Base-by-base conservation (phyloP, 345 rosid genomes). In the Raphanus raphanistrum region DNA sequence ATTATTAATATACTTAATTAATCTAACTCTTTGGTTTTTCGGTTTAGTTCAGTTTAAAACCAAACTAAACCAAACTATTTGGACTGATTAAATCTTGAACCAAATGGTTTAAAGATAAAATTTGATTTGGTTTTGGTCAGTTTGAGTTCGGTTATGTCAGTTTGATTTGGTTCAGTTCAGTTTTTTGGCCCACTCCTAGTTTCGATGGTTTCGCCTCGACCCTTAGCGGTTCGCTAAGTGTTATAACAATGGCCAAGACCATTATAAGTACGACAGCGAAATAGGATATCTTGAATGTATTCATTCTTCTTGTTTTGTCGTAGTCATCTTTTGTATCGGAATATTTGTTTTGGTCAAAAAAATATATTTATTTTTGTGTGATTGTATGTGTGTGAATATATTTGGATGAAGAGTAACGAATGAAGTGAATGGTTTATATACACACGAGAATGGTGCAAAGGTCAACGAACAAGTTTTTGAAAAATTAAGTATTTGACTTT, bases 211-310 rank as follows among this genome's bases (percentile, higher is more conserved):
- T 65, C 43, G 63, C 83, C 28, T 80, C 80, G 35, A 80, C 76
- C 8, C 28, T 74, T 31, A 12, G 36, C 6, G 79, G 63, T 55
- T 80, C 76, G 68, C 63, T 74, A 15, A 75, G 54, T 63, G 83
- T 58, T 70, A 63, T 48, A 45, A 68, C 76, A 80, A 80, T 33
- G 72, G 73, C 72, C 58, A 75, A 26, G 48, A 71, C 68, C 76
- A 70, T 33, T 70, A 80, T 26, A 33, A 80, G 10, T 4, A 80
- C 73, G 57, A 70, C 17, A 5, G 65, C 6, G 59, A 75, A 80
- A 70, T 75, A 50, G 0, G 82, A 80, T 70, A 80, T 70, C 63
- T 63, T 80, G 69, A 70, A 80, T 48, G 76, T 75, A 43, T 75
- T 70, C 83, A 80, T 79, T 13, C 2, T 74, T 68, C 15, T 63